A percentile compares a stretch with the other conserved stretches of the same genome.
Evolutionary conservation across 1,284 basidiomycete species (phyloP).

Genomic region (Ceratobasidium sp.): DNA sequence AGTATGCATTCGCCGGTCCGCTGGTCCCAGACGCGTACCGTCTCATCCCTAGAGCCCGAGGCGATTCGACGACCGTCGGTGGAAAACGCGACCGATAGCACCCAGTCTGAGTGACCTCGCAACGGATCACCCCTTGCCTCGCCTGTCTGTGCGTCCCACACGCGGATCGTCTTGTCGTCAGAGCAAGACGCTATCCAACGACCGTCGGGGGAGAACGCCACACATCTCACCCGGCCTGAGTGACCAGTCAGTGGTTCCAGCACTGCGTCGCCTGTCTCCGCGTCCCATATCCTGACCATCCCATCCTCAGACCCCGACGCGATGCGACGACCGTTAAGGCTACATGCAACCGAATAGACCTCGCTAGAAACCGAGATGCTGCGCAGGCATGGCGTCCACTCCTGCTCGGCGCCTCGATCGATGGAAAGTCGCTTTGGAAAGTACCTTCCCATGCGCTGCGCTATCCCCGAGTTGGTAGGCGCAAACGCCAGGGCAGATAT

Average conservation of each 20-base stretch:
- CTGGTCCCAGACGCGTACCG: conserved; percentile 7
- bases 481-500: conserved; percentile 23
- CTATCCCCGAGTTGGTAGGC: neutral
- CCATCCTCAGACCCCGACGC: too few species aligned
- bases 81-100: conserved; percentile 23
- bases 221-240: neutral
- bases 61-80: neutral
- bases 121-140: neutral
- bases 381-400: neutral
- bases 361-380: neutral
- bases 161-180: too few species aligned
- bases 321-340: neutral
- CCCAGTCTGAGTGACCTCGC: conserved; percentile 21
- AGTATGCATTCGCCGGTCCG: neutral
- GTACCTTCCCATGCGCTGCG: neutral
- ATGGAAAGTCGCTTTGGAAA: neutral
- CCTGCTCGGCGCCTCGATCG: neutral
- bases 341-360: conserved; percentile 1
- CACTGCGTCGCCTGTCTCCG: neutral
- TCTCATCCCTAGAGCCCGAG: neutral
- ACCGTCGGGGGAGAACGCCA: conserved; percentile 20
- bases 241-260: neutral
- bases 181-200: conserved; percentile 2
- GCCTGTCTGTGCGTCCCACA: too few species aligned
- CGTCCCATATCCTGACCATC: conserved; percentile 16